Evolutionary conservation across 495 filamentous ascomycete species (phyloP), one percentile per base, ranked within the genome.

Genomic region (Parathielavia hyrcaniae): DNA sequence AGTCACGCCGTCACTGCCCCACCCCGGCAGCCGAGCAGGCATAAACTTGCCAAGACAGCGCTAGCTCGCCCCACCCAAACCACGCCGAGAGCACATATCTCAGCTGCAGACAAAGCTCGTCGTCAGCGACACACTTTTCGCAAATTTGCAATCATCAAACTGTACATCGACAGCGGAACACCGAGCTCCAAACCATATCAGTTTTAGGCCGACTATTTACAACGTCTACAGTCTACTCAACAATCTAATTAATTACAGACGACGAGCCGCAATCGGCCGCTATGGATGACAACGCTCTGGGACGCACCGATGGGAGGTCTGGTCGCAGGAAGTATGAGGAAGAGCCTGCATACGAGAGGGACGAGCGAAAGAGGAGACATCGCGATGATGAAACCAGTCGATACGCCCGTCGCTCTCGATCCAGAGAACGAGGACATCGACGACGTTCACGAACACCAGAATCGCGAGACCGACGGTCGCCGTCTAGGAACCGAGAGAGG

Each of bases 391-490:
- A 71, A 16, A n/a, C 52, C 2, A 50, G 65, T 19, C 62, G 65
- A 50, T 57, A 55, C 51, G 58, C 48, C 26, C 60, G 36, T 12
- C 62, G 64, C 26, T 59, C 52, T 45, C 63, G 61, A 12, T 74
- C 71, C 30, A 57, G 64, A 46, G 65, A 67, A 16, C 64, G 62
- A 55, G 63, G 61, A 45, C 62, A 61, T 23, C 62, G 60, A 40
- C 60, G 69, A 40, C 72, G 74, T 26, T 77, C 75, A 13, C 65
- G 64, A 51, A 72, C 73, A 16, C 74, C 74, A 17, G 60, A 64
- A 23, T 55, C 63, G 52, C 60, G 51, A 54, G 59, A 65, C 35
- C 68, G 60, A n/a, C 67, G 67, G 58, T 73, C 75, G 14, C 69
- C 58, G 17, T 69, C 67, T 5, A 59, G 57, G 35, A 62, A 67